Conservation (phyloP, 495 filamentous ascomycete species). For the Trichoderma orchidacearum region DNA sequence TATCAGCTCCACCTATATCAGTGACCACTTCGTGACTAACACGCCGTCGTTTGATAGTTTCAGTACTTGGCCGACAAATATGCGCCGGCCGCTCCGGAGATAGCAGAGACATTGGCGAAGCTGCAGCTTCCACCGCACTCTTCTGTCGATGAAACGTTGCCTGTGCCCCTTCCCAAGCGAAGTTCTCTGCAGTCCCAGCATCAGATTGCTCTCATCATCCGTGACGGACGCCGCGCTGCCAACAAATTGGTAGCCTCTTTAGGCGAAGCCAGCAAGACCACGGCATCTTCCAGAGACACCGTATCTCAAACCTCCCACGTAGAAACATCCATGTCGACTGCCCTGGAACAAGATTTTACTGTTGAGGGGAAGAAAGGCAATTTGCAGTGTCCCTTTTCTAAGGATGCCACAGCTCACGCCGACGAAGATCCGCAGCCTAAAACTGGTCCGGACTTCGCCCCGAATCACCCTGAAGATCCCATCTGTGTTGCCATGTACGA, state of each 20-base stretch:
- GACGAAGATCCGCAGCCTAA: slow-evolving; percentile 12
- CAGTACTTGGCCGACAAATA: slow-evolving; percentile 44
- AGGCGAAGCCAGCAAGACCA: slow-evolving; percentile 20
- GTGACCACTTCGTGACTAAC: neutral
- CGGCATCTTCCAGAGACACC: slow-evolving; percentile 21
- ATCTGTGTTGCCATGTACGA: slow-evolving; percentile 47
- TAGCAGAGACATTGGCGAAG: slow-evolving; percentile 38
- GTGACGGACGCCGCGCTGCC: slow-evolving; percentile 35
- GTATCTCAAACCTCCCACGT: slow-evolving; percentile 23
- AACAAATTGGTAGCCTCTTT: slow-evolving; percentile 31
- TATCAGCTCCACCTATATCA: slow-evolving; percentile 7
- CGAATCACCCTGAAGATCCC: slow-evolving; percentile 36
- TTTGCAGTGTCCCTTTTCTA: slow-evolving; percentile 48
- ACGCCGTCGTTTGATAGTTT: slow-evolving; percentile 18
- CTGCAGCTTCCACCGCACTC: slow-evolving; percentile 38
- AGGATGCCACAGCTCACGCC: slow-evolving; percentile 4
- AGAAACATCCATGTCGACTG: slow-evolving; percentile 36
- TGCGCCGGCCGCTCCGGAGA: slow-evolving; percentile 36
- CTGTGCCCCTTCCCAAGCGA: slow-evolving; percentile 36
- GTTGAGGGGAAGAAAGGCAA: slow-evolving; percentile 44
- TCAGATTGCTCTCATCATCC: slow-evolving; percentile 38
- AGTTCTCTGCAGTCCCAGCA: slow-evolving; percentile 28
- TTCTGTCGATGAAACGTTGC: slow-evolving; percentile 24
- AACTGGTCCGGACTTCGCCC: slow-evolving; percentile 8
- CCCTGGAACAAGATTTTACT: slow-evolving; percentile 53